A percentile compares a stretch with the other conserved stretches of the same genome.
phyloP scores from a whole-genome alignment of 768 basidiomycete genomes.

The Trametes cinnabarina region DNA sequence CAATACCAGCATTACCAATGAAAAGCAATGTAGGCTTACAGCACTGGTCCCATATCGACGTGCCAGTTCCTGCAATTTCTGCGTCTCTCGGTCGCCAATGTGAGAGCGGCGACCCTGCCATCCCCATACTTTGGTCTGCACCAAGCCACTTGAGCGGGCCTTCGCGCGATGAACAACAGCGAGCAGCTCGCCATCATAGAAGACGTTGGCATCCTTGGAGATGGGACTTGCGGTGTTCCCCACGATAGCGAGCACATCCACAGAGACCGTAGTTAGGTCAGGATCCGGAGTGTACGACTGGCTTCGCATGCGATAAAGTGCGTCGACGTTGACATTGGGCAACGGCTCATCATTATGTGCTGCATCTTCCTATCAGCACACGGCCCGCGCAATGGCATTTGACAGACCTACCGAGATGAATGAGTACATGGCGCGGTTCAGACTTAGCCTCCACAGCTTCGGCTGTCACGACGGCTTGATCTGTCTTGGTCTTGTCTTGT shows the following conservation, averaged over 20 bases:
- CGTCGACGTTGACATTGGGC: slow-evolving; percentile 47
- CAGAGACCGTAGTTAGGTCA: slow-evolving; percentile 59
- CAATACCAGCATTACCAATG: neutral
- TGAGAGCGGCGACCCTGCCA: slow-evolving; percentile 65
- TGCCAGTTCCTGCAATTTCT: slow-evolving; percentile 67
- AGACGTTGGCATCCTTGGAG: slow-evolving; percentile 47
- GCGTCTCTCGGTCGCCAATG: slow-evolving; percentile 58
- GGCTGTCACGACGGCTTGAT: neutral
- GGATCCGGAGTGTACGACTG: slow-evolving; percentile 28
- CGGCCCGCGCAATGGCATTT: neutral
- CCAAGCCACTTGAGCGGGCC: slow-evolving; percentile 61
- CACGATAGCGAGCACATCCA: slow-evolving; percentile 63
- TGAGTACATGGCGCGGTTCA: neutral
- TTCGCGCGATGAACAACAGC: slow-evolving; percentile 70
- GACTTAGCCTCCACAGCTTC: neutral
- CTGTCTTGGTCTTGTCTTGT: neutral
- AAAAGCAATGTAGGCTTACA: slow-evolving; percentile 39
- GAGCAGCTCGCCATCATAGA: slow-evolving; percentile 73
- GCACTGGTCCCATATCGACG: slow-evolving; percentile 66
- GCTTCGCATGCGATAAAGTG: slow-evolving; percentile 38
- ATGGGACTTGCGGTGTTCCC: slow-evolving; percentile 50
- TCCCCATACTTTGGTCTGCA: slow-evolving; percentile 68
- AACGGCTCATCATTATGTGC: slow-evolving; percentile 44
- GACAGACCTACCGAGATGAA: slow-evolving; percentile 15
- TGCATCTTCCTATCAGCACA: slow-evolving; percentile 16